A percentile compares a stretch with the other conserved stretches of the same genome.
phyloP scores from a whole-genome alignment of 495 filamentous ascomycete species.

The Penicillium parvum region DNA sequence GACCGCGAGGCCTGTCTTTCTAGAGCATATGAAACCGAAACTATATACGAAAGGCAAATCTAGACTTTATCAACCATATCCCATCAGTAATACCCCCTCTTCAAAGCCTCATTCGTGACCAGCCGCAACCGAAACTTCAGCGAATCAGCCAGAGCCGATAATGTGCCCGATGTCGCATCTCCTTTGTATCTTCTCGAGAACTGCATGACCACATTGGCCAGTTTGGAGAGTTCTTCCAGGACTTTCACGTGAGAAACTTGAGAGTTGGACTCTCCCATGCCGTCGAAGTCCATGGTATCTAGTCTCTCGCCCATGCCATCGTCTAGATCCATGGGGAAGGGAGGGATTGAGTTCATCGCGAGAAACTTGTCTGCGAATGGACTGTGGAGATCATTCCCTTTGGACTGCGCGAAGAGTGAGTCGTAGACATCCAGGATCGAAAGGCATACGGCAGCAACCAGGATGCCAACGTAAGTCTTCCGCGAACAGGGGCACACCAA shows the following conservation, averaged over 20 bases:
- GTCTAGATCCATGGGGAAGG: background rate
- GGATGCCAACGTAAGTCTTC: constrained; percentile 9
- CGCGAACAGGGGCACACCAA: constrained; percentile 15
- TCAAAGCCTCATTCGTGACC: constrained; percentile 6
- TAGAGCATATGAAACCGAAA: background rate
- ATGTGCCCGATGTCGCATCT: background rate
- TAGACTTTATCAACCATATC: background rate
- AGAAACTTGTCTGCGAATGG: background rate
- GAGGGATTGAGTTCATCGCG: background rate
- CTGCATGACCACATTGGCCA: constrained; percentile 14
- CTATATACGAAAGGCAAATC: background rate
- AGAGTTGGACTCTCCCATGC: too few relatives aligned
- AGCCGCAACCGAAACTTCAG: background rate
- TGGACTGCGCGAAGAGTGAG: background rate
- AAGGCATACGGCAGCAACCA: constrained; percentile 12
- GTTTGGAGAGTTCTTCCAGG: constrained; percentile 13
- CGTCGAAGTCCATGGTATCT: too few relatives aligned
- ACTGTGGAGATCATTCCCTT: background rate
- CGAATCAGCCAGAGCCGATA: background rate
- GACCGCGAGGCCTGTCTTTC: background rate
- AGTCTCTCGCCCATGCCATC: background rate
- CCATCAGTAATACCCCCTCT: background rate
- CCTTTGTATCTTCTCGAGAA: constrained; percentile 10
- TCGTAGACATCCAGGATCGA: constrained; percentile 14
- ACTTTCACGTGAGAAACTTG: too few relatives aligned